These are phyloP conservation scores for Fusarium avenaceum DNA, from an alignment of 2,329 filamentous ascomycete species.

Conservation along the genomic window DNA sequence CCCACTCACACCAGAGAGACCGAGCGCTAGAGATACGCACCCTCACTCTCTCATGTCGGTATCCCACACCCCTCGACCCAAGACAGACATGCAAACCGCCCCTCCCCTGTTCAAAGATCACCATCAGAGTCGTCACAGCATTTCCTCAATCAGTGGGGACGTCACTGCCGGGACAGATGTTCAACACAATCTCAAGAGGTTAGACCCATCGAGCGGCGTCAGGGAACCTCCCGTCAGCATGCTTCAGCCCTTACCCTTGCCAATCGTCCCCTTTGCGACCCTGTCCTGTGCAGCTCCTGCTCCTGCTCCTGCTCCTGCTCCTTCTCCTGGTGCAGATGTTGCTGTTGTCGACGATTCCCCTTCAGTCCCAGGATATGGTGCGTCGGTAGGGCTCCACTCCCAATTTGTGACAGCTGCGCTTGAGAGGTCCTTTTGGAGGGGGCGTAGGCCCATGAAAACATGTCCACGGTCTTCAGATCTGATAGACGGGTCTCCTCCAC, in stretches of 20 bases:
- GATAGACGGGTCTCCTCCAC: slow-evolving; percentile 49
- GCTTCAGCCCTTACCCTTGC: slow-evolving; percentile 38
- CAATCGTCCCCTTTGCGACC: slow-evolving; percentile 37
- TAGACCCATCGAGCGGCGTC: slow-evolving; percentile 42
- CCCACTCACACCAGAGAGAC: slow-evolving; percentile 20
- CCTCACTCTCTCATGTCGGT: not conserved
- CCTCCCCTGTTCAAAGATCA: slow-evolving; percentile 46
- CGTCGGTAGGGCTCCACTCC: slow-evolving; percentile 41
- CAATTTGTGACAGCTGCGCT: slow-evolving; percentile 50
- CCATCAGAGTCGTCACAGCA: slow-evolving; percentile 41
- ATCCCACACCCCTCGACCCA: slow-evolving; percentile 25
- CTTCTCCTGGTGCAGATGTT: not conserved
- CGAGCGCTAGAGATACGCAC: slow-evolving; percentile 17
- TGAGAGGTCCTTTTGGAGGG: slow-evolving; percentile 39
- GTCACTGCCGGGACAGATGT: slow-evolving; percentile 47
- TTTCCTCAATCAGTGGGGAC: slow-evolving; percentile 39
- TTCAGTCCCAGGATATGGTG: slow-evolving; percentile 48
- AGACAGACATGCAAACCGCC: slow-evolving; percentile 27
- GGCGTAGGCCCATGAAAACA: slow-evolving; percentile 42
- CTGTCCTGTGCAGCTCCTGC: slow-evolving; percentile 23
- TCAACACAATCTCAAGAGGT: slow-evolving; percentile 36
- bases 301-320: not conserved
- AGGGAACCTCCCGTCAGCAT: slow-evolving; percentile 46
- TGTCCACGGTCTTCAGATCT: slow-evolving; percentile 49
- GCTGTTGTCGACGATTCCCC: slow-evolving; percentile 29